A percentile compares a stretch with the other conserved stretches of the same genome.
phyloP scores from a whole-genome alignment of 139 green algal species.

The Trebouxia sp. region DNA sequence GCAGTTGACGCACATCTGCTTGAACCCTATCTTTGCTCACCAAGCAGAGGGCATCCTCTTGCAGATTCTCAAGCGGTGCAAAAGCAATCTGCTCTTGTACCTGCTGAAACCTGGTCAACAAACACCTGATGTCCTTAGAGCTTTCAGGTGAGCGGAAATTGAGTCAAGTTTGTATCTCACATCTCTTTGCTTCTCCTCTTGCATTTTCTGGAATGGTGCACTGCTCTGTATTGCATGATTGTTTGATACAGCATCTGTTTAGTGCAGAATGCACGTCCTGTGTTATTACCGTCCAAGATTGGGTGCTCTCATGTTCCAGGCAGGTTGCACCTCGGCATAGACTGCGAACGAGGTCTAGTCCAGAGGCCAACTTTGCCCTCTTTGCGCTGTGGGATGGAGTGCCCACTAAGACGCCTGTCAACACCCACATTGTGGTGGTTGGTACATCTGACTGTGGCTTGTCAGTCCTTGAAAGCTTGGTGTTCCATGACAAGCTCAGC shows the following conservation, averaged over 20 bases:
- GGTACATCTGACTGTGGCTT: slow-evolving; percentile 65
- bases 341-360: background rate
- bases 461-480: slow-evolving; percentile 63
- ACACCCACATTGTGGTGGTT: slow-evolving; percentile 59
- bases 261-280: background rate
- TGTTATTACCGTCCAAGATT: background rate
- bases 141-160: slow-evolving; percentile 40
- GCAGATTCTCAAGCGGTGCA: slow-evolving; percentile 38
- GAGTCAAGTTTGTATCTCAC: background rate
- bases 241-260: background rate
- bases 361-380: slow-evolving; percentile 48
- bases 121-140: slow-evolving; percentile 53
- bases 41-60: slow-evolving; percentile 32
- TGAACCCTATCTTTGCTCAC: slow-evolving; percentile 67
- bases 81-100: slow-evolving; percentile 55
- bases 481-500: slow-evolving; percentile 45
- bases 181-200: background rate
- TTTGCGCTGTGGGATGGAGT: slow-evolving; percentile 48
- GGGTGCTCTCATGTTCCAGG: background rate
- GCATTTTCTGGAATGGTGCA: background rate
- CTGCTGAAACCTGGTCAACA: slow-evolving; percentile 50
- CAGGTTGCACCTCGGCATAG: slow-evolving; percentile 46
- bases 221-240: background rate
- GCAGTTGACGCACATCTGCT: slow-evolving; percentile 56
- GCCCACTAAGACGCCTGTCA: background rate